These are phyloP conservation scores for Edaphochlamys debaryana DNA, from an alignment of 139 green algal species.

Conservation along the genomic window DNA sequence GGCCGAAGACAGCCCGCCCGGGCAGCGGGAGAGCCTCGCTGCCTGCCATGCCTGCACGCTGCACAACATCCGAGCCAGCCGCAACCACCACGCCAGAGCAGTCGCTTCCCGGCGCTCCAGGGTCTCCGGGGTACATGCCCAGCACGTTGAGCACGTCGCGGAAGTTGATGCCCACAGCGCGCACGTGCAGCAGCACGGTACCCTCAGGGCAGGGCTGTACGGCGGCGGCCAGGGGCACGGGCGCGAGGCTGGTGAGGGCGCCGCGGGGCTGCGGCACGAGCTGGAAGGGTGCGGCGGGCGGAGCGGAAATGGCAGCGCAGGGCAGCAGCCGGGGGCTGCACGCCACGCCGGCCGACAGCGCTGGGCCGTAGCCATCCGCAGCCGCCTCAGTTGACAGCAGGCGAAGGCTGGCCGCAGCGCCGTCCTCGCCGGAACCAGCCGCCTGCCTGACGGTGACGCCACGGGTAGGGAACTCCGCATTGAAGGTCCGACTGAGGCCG, in stretches of 20 bases:
- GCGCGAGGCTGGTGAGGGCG: constrained; percentile 58
- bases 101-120: constrained; percentile 69
- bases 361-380: constrained; percentile 21
- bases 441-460: not conserved
- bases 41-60: too few species aligned
- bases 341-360: not conserved
- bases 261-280: constrained; percentile 61
- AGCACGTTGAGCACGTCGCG: constrained; percentile 79
- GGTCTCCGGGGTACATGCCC: constrained; percentile 73
- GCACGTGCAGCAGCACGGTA: constrained; percentile 59
- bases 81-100: constrained; percentile 62
- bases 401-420: constrained; percentile 5
- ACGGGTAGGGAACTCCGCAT: constrained; percentile 48
- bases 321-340: constrained; percentile 18
- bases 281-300: constrained; percentile 18
- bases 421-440: not conserved
- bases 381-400: not conserved
- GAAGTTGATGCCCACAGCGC: constrained; percentile 81
- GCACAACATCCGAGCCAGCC: not conserved
- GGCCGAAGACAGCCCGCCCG: constrained; percentile 84
- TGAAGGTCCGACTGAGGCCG: constrained; percentile 61
- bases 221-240: constrained; percentile 22
- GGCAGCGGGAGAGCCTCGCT: not conserved
- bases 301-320: not conserved
- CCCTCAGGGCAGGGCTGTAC: not conserved